These are phyloP conservation scores for Gentiana macrophylla DNA, from an alignment of 257 asterid genomes.

Conservation along the genomic window DNA sequence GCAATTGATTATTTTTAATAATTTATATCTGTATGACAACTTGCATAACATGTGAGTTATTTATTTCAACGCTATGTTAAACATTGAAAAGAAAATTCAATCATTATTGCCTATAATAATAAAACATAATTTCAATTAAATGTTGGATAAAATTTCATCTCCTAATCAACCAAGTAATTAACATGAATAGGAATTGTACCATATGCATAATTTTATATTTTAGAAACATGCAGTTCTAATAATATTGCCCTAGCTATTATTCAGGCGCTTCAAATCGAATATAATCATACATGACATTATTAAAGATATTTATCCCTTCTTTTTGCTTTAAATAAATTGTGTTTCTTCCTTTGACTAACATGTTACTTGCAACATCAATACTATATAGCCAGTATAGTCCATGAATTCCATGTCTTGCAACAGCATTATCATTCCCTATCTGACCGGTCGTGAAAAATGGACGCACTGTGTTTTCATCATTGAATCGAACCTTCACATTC, in stretches of 20 bases:
- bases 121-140: no score
- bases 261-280: conserved; percentile 21
- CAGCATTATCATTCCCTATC: conserved; percentile 54
- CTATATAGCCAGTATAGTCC: conserved; percentile 55
- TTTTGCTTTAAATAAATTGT: conserved; percentile 15
- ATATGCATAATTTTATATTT: no score
- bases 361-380: conserved; percentile 26
- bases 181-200: no score
- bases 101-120: no score
- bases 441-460: conserved; percentile 48
- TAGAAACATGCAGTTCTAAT: no score
- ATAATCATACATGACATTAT: conserved; percentile 20
- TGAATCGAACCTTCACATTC: conserved; percentile 40
- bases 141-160: no score
- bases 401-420: conserved; percentile 78
- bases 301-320: conserved; percentile 8
- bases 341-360: background rate
- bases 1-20: no score
- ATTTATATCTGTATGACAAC: no score
- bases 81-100: no score
- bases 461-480: conserved; percentile 24
- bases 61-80: no score
- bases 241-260: background rate
- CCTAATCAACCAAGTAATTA: no score
- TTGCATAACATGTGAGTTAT: no score